Evolutionary conservation across 2,329 filamentous ascomycete genomes (phyloP).

Genomic region (Ophiostoma perfectum): DNA sequence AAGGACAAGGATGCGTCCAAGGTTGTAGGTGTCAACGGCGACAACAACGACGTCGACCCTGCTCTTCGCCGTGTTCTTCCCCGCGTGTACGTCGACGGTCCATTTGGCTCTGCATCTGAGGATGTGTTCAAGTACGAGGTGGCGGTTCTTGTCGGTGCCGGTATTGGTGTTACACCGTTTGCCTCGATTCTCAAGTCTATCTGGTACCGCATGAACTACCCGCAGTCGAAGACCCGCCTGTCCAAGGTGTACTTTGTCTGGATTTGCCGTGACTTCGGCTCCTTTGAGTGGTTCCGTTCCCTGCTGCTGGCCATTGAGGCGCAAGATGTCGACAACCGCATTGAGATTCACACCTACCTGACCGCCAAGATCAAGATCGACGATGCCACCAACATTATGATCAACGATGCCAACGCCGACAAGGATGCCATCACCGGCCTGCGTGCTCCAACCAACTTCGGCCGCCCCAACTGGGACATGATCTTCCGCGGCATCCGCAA

Average conservation of each 20-base stretch:
- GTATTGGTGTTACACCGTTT: slow-evolving; percentile 82
- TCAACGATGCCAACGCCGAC: slow-evolving; percentile 80
- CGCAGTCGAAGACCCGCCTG: slow-evolving; percentile 69
- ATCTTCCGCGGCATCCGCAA: slow-evolving; percentile 80
- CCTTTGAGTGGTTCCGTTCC: slow-evolving; percentile 85
- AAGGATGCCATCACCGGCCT: slow-evolving; percentile 80
- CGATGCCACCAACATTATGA: slow-evolving; percentile 87
- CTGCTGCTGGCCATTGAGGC: slow-evolving; percentile 79
- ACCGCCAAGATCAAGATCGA: slow-evolving; percentile 82
- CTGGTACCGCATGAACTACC: slow-evolving; percentile 90
- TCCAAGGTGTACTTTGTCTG: slow-evolving; percentile 91
- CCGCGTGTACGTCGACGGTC: slow-evolving; percentile 75
- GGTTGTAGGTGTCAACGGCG: slow-evolving; percentile 62
- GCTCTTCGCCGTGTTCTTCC: slow-evolving; percentile 68
- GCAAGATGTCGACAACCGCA: slow-evolving; percentile 75
- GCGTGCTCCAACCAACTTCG: slow-evolving; percentile 77
- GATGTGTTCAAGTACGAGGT: slow-evolving; percentile 88
- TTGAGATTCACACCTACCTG: slow-evolving; percentile 85
- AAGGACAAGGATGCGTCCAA: slow-evolving; percentile 53
- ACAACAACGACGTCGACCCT: slow-evolving; percentile 59
- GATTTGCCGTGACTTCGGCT: slow-evolving; percentile 83
- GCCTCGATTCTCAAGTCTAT: slow-evolving; percentile 84
- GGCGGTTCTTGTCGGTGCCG: slow-evolving; percentile 71
- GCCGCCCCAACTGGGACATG: slow-evolving; percentile 84
- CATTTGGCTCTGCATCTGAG: slow-evolving; percentile 79